A percentile compares a stretch with the other conserved stretches of the same genome.
These are phyloP conservation scores for Claviceps cyperi DNA, from an alignment of 2,329 filamentous ascomycete species.

Conservation along the genomic window DNA sequence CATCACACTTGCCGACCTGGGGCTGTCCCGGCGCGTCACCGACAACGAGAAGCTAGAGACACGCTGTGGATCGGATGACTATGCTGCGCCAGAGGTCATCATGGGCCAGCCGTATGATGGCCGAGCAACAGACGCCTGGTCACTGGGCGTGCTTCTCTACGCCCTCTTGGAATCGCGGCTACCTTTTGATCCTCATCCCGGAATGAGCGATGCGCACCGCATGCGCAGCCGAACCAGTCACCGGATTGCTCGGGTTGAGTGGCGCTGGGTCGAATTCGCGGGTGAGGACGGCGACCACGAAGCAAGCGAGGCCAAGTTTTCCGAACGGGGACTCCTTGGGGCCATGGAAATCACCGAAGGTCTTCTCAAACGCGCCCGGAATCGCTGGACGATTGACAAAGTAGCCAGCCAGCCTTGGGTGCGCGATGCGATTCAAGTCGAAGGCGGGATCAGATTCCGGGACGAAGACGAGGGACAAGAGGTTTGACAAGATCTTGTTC, in stretches of 20 bases:
- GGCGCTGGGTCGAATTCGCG: conserved; percentile 82
- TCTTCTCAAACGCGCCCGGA: conserved; percentile 67
- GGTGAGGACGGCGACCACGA: conserved; percentile 82
- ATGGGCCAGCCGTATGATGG: conserved; percentile 93
- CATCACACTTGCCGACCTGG: conserved; percentile 80
- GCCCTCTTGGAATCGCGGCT: conserved; percentile 84
- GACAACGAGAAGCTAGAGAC: conserved; percentile 84
- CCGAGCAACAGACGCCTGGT: conserved; percentile 85
- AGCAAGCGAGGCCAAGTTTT: conserved; percentile 42
- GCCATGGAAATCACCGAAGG: conserved; percentile 74
- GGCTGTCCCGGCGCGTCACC: conserved; percentile 72
- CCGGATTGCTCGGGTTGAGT: conserved; percentile 89
- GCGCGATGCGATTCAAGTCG: conserved; percentile 52
- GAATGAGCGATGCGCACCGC: conserved; percentile 59
- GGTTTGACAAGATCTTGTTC: conserved; percentile 17
- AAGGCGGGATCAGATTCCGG: conserved; percentile 43
- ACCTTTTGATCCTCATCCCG: conserved; percentile 81
- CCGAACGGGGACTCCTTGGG: conserved; percentile 51
- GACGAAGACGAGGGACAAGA: conserved; percentile 45
- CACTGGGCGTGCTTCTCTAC: conserved; percentile 82
- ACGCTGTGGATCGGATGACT: conserved; percentile 90
- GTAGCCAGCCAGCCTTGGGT: conserved; percentile 68
- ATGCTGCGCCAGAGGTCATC: conserved; percentile 89
- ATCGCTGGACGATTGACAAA: conserved; percentile 60
- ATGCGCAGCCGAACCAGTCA: conserved; percentile 76